Evolutionary conservation across 139 green algal genomes (phyloP), one percentile per base, ranked within the genome.

Genomic region (Pleodorina starrii): DNA sequence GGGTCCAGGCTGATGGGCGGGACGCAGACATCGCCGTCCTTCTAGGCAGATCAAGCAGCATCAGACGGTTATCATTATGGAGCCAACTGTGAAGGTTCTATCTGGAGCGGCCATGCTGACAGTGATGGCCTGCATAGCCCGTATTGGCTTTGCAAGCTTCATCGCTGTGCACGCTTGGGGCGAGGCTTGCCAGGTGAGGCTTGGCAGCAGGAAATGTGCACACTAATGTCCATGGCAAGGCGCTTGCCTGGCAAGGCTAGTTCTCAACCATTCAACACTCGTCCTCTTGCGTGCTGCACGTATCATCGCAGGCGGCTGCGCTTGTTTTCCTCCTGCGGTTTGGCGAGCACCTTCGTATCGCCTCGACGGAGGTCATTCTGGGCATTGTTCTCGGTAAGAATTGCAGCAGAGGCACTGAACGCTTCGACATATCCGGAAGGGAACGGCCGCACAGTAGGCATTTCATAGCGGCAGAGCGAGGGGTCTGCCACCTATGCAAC

Each of bases 291-390:
- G 21, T 66, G 5, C 9, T 12, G 9, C 5, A 66, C 54, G 12
- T 21, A 42, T 77, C 3, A 27, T 25, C 72, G 77, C 57, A 85
- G 77, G 77, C 77, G 1, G 36, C 46, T 27, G 57, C 35, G 21
- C 77, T 85, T 19, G 51, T 85, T 23, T 85, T 85, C 38, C 46
- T 85, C 27, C 77, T 85, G 51, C 40, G 54, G 35, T 85, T 85
- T 36, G 54, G 74, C 12, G 74, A 82, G 25, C 43, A 43, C 42
- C 44, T 44, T 0, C 43, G 43, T 10, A 82, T n/a, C 29, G 43
- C 44, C 5, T 86, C 40, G 5, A 75, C 57, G 25, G 79, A 75
- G 57, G 59, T n/a, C 5, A 36, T 44, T 11, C 21, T 57, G n/a
- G 21, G 46, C 43, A 76, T 44, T 2, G 4, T 63, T 14, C 57